A percentile compares a stretch with the other conserved stretches of the same genome.
Evolutionary conservation across 176 grass and related monocot genomes (phyloP).

Genomic region (Oryza nivara): DNA sequence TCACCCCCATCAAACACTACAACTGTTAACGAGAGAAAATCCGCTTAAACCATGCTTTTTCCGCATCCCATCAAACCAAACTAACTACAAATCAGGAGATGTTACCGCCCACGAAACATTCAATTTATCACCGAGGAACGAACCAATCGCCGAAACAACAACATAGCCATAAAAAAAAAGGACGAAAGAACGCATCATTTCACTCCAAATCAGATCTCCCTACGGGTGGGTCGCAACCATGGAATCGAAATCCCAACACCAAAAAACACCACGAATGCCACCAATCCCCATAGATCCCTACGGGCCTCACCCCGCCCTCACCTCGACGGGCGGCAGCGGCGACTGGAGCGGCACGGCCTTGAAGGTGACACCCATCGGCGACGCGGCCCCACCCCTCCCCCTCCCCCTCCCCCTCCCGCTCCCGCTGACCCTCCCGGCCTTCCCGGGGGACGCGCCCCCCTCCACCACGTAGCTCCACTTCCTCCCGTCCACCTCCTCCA

Average conservation of each 20-base stretch:
- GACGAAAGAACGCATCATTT: background rate
- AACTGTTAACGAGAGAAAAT: background rate
- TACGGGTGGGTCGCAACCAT: background rate
- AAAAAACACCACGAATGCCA: background rate
- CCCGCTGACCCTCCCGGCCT: constrained; percentile 40
- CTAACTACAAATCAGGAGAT: background rate
- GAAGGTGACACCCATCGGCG: constrained; percentile 46
- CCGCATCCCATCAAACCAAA: background rate
- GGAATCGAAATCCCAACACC: constrained; percentile 9
- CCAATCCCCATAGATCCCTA: background rate
- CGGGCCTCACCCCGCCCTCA: constrained; percentile 41
- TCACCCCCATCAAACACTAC: background rate
- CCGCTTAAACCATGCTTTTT: background rate
- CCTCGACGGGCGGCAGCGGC: constrained; percentile 78
- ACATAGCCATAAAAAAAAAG: background rate
- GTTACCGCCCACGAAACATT: background rate
- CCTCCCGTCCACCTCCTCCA: constrained; percentile 93
- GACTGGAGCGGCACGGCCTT: constrained; percentile 78
- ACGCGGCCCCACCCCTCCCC: background rate
- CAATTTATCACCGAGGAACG: background rate
- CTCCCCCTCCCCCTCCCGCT: background rate
- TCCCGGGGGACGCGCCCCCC: constrained; percentile 20
- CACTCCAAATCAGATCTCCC: background rate
- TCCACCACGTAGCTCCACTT: constrained; percentile 85
- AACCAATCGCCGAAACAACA: background rate